A percentile compares a stretch with the other conserved stretches of the same genome.
Conservation (phyloP, 345 rosid species). For the Camelina neglecta region DNA sequence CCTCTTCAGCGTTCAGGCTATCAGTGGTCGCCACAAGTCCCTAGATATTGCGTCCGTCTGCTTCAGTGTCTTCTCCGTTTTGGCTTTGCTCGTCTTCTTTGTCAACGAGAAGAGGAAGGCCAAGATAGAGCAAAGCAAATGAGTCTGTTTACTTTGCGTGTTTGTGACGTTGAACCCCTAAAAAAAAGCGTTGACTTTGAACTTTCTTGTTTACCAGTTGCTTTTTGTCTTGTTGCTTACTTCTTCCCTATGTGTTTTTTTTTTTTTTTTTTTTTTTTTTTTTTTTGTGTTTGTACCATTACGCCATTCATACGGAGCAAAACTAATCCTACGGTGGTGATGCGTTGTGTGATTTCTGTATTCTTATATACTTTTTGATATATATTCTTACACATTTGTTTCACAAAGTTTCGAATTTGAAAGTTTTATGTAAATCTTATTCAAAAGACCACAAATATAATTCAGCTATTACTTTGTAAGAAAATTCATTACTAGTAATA, state of each 20-base stretch:
- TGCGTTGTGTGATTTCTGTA: slow-evolving; percentile 25
- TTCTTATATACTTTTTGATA: slow-evolving; percentile 1
- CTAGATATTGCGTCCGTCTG: slow-evolving; percentile 48
- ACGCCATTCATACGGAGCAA: slow-evolving; percentile 28
- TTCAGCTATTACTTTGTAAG: too few species aligned
- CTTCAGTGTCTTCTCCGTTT: slow-evolving; percentile 47
- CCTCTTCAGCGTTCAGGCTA: slow-evolving; percentile 45
- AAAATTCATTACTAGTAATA: too few species aligned
- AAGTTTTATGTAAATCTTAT: not conserved
- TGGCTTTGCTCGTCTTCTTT: slow-evolving; percentile 42
- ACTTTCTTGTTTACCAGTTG: slow-evolving; percentile 14
- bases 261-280: not conserved
- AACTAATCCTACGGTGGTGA: slow-evolving; percentile 22
- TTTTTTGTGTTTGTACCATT: slow-evolving; percentile 22
- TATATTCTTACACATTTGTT: slow-evolving; percentile 10
- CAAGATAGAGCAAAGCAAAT: slow-evolving; percentile 44
- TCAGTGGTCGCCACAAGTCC: slow-evolving; percentile 46
- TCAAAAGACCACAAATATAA: too few species aligned
- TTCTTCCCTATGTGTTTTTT: slow-evolving; percentile 1
- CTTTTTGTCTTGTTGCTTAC: slow-evolving; percentile 26
- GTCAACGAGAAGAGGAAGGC: slow-evolving; percentile 45
- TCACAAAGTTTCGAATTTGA: not conserved
- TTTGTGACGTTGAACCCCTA: slow-evolving; percentile 2
- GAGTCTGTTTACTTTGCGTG: slow-evolving; percentile 38
- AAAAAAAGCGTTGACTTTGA: slow-evolving; percentile 33